A percentile compares a stretch with the other conserved stretches of the same genome.
phyloP scores from a whole-genome alignment of 164 flowering plant species.

The Sextonia rubra region DNA sequence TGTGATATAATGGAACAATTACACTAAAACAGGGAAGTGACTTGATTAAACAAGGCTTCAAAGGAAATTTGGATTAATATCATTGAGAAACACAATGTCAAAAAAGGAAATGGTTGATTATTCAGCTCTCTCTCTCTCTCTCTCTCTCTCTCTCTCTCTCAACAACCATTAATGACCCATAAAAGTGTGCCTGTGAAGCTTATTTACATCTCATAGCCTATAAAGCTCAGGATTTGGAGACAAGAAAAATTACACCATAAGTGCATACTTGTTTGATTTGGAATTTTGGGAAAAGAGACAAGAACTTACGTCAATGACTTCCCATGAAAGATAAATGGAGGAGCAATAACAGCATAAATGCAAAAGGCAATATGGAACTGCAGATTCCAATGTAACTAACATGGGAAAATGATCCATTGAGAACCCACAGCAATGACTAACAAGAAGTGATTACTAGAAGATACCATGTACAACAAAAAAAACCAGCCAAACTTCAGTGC shows the following conservation, averaged over 20 bases:
- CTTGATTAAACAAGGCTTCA: no score
- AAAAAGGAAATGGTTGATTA: no score
- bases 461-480: constrained; percentile 69
- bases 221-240: not conserved
- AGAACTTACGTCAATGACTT: constrained; percentile 84
- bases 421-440: not conserved
- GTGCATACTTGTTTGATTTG: not conserved
- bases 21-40: no score
- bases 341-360: constrained; percentile 94
- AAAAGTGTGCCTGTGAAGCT: no score
- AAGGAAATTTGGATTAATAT: no score
- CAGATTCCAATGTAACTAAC: constrained; percentile 14
- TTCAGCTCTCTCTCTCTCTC: no score
- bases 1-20: no score
- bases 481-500: constrained; percentile 81
- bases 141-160: no score
- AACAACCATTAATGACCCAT: no score
- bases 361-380: constrained; percentile 91
- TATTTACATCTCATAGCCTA: no score
- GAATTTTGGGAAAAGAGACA: not conserved
- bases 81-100: no score
- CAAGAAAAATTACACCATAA: not conserved
- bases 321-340: constrained; percentile 89
- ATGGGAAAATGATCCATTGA: constrained; percentile 6
- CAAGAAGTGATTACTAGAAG: constrained; percentile 6